Conservation (phyloP, 2,329 filamentous ascomycete species). For the Aulographum hederae region DNA sequence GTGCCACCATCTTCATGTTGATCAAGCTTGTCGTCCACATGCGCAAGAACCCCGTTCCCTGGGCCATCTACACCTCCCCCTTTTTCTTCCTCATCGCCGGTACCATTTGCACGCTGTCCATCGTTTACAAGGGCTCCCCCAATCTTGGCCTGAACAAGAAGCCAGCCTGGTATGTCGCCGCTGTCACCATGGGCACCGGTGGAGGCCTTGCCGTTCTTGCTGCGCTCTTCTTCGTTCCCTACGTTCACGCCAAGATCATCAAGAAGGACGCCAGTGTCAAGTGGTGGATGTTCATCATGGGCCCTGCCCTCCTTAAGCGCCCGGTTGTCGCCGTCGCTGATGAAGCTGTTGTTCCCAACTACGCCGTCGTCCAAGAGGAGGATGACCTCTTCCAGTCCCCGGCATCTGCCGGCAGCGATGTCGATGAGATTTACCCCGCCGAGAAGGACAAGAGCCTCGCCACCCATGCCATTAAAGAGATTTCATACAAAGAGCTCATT, state of each 20-base stretch:
- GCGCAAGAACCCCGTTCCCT: conserved; percentile 51
- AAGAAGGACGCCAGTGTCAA: conserved; percentile 42
- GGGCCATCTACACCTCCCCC: conserved; percentile 56
- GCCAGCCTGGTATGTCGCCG: conserved; percentile 14
- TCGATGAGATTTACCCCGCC: conserved; percentile 3
- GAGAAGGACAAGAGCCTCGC: conserved; percentile 1
- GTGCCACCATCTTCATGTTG: conserved; percentile 49
- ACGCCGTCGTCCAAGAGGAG: conserved; percentile 17
- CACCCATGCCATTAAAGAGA: conserved; percentile 11
- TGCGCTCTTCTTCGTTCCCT: conserved; percentile 37
- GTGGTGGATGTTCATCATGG: conserved; percentile 33
- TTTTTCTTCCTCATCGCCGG: conserved; percentile 63
- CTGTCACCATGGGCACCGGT: conserved; percentile 11
- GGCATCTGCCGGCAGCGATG: conserved; percentile 15
- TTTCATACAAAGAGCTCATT: conserved; percentile 44
- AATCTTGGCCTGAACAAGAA: conserved; percentile 24
- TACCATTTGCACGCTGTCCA: conserved; percentile 56
- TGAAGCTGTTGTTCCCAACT: conserved; percentile 8
- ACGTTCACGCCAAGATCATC: conserved; percentile 39
- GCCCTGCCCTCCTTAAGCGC: conserved; percentile 27
- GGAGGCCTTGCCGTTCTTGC: conserved; percentile 7
- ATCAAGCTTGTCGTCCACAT: conserved; percentile 56
- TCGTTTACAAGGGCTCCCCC: conserved; percentile 23
- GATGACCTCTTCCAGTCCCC: conserved; percentile 10
- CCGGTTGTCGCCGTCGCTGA: conserved; percentile 10